Conservation (phyloP, 1,284 basidiomycete species). For the Mycena citricolor region DNA sequence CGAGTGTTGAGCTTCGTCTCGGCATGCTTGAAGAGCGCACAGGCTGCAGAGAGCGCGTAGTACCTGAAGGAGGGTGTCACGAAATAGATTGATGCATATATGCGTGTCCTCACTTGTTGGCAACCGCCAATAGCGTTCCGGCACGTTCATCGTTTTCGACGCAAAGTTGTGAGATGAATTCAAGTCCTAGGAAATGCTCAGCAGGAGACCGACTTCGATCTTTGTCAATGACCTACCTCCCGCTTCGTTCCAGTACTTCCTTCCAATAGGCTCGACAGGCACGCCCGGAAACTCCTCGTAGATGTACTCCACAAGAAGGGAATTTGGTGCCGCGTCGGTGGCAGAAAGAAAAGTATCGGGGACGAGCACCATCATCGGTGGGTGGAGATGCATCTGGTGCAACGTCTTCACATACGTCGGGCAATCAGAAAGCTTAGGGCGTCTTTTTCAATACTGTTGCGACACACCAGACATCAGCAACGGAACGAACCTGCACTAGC, state of each 20-base stretch:
- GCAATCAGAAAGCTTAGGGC: constrained; percentile 72
- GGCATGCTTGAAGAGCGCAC: constrained; percentile 83
- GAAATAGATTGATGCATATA: constrained; percentile 12
- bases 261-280: constrained; percentile 64
- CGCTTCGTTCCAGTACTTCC: constrained; percentile 80
- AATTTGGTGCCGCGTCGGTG: constrained; percentile 47
- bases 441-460: constrained; percentile 14
- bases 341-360: constrained; percentile 74
- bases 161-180: constrained; percentile 74
- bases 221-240: constrained; percentile 62
- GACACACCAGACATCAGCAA: constrained; percentile 4
- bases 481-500: constrained; percentile 59
- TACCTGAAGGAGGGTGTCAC: constrained; percentile 52
- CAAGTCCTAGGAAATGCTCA: constrained; percentile 69
- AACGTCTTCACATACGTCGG: constrained; percentile 86
- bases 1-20: constrained; percentile 65
- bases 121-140: constrained; percentile 69
- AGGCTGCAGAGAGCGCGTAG: constrained; percentile 82
- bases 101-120: constrained; percentile 67
- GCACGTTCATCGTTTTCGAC: constrained; percentile 76
- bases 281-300: constrained; percentile 73
- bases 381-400: constrained; percentile 80
- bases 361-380: constrained; percentile 71
- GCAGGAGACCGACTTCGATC: no score
- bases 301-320: constrained; percentile 70